Evolutionary conservation across 2,329 filamentous ascomycete genomes (phyloP).

Genomic region (Nemania abortiva): DNA sequence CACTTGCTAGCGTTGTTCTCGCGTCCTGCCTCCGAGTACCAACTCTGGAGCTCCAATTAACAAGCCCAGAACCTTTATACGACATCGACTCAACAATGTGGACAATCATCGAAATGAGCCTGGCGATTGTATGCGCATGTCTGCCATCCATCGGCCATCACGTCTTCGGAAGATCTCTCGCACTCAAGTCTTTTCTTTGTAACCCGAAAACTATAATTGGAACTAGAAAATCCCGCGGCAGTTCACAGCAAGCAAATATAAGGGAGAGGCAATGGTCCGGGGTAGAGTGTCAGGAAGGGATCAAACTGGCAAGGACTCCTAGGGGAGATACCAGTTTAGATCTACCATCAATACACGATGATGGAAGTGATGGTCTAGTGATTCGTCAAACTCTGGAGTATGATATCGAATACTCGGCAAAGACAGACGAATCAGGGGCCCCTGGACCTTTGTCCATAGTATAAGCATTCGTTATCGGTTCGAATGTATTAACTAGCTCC

Average conservation of each 20-base stretch:
- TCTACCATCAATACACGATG: conserved; percentile 40
- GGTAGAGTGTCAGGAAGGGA: conserved; percentile 34
- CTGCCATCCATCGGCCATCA: conserved; percentile 52
- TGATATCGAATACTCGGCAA: conserved; percentile 47
- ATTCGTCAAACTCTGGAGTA: conserved; percentile 51
- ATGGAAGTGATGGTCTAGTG: conserved; percentile 27
- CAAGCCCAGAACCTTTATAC: conserved; percentile 47
- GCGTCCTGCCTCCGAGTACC: conserved; percentile 55
- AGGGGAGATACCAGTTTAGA: conserved; percentile 26
- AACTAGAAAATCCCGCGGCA: conserved; percentile 32
- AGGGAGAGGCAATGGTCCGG: conserved; percentile 42
- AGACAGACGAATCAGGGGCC: conserved; percentile 7
- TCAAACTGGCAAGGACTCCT: conserved; percentile 39
- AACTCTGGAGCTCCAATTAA: conserved; percentile 53
- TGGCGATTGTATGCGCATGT: conserved; percentile 54
- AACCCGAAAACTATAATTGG: conserved; percentile 33
- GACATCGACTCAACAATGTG: conserved; percentile 53
- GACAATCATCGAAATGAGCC: conserved; percentile 56
- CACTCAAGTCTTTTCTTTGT: conserved; percentile 44
- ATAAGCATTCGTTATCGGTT: neutral
- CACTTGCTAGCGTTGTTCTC: conserved; percentile 45
- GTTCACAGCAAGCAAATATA: conserved; percentile 29
- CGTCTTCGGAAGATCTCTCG: conserved; percentile 48
- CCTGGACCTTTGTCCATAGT: neutral
- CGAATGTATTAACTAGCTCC: neutral